Evolutionary conservation across 1,284 basidiomycete species (phyloP), one percentile per base, ranked within the genome.

Genomic region (Chiua sp.): DNA sequence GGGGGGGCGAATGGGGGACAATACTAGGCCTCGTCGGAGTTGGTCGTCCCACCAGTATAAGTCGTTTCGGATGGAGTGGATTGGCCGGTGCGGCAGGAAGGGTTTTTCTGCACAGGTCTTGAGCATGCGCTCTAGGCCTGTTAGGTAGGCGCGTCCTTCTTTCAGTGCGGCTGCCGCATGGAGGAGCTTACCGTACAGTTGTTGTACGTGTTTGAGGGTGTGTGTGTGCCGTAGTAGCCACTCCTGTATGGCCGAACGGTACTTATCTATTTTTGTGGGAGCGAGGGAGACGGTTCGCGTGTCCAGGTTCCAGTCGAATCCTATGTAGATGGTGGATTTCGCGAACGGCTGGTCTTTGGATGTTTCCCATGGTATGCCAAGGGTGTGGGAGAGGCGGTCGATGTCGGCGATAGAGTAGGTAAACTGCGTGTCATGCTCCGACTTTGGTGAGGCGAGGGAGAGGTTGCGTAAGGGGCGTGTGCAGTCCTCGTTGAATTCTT

Each of bases 301-400:
- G 8, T 35, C 10, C 3, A 66, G 16, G 18, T 68, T 22, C 63
- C 63, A 68, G 0, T 28, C 0, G 23, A 68, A 62, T 0, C 62
- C 56, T 0, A 62, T 65, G 30, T 59, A 66, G 0, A 8, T 51
- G 0, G 62, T 48, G 0, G 47, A 13, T 0, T 11, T 3, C 1
- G 8, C 5, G 3, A 66, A 66, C 0, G 57, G 60, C 11, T 63
- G 59, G 16, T 35, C 35, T 35, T 35, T 35, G 35, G 35, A 35
- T 4, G 35, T 35, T 11, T 35, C 35, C 35, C 35, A 65, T 0
- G 55, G 63, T 2, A 66, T 66, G 2, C 59, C 64, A 0, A 66
- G 35, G 0, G 1, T 6, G 0, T 7, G 4, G 0, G 53, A 63
- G 0, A 0, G 0, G 1, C 3, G 12, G 10, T 63, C 55, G 5